Evolutionary conservation across 768 basidiomycete genomes (phyloP).

Genomic region (Galerina marginata): DNA sequence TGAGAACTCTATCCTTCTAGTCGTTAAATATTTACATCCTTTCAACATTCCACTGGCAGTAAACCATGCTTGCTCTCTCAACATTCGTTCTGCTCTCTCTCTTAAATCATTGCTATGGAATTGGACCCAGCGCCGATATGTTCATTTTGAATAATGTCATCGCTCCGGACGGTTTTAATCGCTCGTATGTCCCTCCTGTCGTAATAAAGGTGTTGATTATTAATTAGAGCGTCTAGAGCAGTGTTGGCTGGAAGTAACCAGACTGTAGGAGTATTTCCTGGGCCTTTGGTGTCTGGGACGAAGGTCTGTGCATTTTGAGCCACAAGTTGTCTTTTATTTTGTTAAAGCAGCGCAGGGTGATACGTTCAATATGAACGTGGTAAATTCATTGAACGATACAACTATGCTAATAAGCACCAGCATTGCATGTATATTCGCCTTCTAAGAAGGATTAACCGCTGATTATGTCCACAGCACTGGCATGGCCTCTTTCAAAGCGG

Average conservation of each 20-base stretch:
- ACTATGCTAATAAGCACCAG: conserved; percentile 47
- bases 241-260: conserved; percentile 28
- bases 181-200: conserved; percentile 24
- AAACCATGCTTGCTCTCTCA: background rate
- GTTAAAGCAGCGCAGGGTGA: conserved; percentile 22
- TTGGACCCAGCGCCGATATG: conserved; percentile 37
- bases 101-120: background rate
- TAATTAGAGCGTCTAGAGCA: conserved; percentile 16
- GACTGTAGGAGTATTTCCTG: conserved; percentile 25
- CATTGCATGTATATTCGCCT: conserved; percentile 13
- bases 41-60: no score
- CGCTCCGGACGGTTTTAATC: conserved; percentile 55
- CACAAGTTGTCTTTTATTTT: background rate
- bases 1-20: no score
- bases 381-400: conserved; percentile 41
- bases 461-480: conserved; percentile 45
- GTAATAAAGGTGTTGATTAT: background rate
- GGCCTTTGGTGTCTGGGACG: conserved; percentile 29
- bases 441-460: no score
- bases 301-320: conserved; percentile 20
- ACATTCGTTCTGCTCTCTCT: conserved; percentile 9
- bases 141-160: conserved; percentile 50
- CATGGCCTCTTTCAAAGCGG: conserved; percentile 45
- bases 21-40: no score
- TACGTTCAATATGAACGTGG: conserved; percentile 46